Conservation (phyloP, 2,329 filamentous ascomycete genomes). For the Penicillium oxalicum region DNA sequence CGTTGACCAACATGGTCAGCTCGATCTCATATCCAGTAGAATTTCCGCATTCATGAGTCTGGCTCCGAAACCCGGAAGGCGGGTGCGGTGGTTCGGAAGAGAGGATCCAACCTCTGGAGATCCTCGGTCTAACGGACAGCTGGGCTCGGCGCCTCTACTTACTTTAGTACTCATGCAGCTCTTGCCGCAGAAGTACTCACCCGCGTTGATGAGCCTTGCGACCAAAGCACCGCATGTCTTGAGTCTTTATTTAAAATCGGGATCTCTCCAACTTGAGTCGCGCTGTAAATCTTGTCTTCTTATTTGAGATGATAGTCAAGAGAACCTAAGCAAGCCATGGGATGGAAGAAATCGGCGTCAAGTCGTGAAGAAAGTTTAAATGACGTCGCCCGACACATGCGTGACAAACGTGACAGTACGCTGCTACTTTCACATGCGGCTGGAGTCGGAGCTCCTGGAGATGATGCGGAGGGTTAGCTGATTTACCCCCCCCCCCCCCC, state of each 20-base stretch:
- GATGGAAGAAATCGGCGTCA: constrained; percentile 6
- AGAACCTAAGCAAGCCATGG: not conserved
- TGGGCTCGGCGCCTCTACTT: constrained; percentile 9
- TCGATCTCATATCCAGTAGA: constrained; percentile 8
- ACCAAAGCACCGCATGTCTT: not conserved
- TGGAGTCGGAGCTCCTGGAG: constrained; percentile 2
- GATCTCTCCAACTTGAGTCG: constrained; percentile 2
- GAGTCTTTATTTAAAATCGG: constrained; percentile 3
- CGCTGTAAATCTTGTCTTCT: too few species aligned
- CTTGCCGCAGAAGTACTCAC: not conserved
- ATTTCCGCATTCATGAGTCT: constrained; percentile 22
- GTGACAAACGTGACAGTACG: constrained; percentile 14
- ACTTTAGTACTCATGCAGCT: not conserved
- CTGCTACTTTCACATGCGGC: constrained; percentile 19
- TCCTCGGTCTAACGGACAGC: constrained; percentile 37
- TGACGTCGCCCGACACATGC: constrained; percentile 21
- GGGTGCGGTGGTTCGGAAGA: constrained; percentile 32
- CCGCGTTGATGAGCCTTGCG: too few species aligned
- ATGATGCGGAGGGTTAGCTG: not conserved
- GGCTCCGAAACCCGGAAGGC: constrained; percentile 23
- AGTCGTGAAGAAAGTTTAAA: not conserved
- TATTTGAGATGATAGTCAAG: not conserved
- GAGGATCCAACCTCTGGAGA: constrained; percentile 32
- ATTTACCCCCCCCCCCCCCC: too few species aligned
- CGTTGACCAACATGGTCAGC: constrained; percentile 1